A percentile compares a stretch with the other conserved stretches of the same genome.
These are phyloP conservation scores for Sporothrix humicola DNA, from an alignment of 2,329 filamentous ascomycete species.

Conservation along the genomic window DNA sequence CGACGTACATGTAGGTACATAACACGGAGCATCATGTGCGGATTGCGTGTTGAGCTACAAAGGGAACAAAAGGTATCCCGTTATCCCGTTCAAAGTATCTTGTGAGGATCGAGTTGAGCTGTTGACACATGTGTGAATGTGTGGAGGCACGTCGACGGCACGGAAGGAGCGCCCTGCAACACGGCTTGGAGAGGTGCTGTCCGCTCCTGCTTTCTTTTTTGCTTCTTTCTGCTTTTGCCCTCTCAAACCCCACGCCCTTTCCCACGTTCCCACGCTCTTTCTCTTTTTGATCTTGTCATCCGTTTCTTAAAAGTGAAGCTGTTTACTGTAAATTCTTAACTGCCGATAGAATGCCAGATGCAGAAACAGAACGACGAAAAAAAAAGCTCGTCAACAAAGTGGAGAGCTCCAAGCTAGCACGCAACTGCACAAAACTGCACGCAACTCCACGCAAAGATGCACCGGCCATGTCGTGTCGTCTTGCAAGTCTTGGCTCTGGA, in stretches of 20 bases:
- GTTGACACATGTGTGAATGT: no score
- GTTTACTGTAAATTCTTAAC: neutral
- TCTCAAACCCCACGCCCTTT: constrained; percentile 12
- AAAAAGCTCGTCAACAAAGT: constrained; percentile 23
- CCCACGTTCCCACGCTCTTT: neutral
- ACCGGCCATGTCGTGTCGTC: no score
- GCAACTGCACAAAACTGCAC: neutral
- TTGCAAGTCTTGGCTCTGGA: no score
- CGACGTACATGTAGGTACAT: neutral
- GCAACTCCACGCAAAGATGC: no score
- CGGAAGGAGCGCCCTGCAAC: neutral
- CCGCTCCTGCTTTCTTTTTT: neutral
- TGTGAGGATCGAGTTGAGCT: no score
- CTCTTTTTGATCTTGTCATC: no score
- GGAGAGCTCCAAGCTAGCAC: constrained; percentile 24
- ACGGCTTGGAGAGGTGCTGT: neutral
- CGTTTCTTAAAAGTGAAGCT: no score
- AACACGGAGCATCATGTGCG: constrained; percentile 3
- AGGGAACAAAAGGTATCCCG: no score
- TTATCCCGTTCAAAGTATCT: no score
- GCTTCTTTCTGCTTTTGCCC: no score
- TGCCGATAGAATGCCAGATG: neutral
- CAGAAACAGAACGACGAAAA: neutral
- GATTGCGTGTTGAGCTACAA: neutral
- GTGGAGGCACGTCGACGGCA: neutral